Evolutionary conservation across 2,329 filamentous ascomycete genomes (phyloP).

Genomic region (Coniosporium tulheliwenetii): DNA sequence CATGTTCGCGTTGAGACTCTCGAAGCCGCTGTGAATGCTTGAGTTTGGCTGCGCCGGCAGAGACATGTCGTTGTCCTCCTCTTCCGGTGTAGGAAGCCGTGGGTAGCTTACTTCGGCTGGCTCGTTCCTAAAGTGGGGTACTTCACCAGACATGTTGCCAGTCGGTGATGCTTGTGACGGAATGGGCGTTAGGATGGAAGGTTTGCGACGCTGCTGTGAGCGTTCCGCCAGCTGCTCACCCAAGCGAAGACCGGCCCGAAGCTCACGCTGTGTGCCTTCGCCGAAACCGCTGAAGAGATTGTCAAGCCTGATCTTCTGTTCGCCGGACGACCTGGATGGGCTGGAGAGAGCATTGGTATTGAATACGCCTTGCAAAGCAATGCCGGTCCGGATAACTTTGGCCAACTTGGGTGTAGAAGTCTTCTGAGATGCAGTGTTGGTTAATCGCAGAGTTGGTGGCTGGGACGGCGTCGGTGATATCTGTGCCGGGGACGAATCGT

Average conservation of each 20-base stretch:
- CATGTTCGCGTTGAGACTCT: background rate
- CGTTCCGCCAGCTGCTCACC: constrained; percentile 20
- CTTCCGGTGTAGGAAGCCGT: constrained; percentile 5
- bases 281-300: constrained; percentile 22
- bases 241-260: constrained; percentile 20
- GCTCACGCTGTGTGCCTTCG: constrained; percentile 19
- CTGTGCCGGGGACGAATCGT: constrained; percentile 8
- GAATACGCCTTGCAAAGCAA: constrained; percentile 20
- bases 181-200: background rate
- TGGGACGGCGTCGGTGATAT: background rate
- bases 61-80: constrained; percentile 1
- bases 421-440: too few species aligned
- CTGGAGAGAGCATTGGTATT: constrained; percentile 8
- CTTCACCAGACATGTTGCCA: too few species aligned
- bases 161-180: too few species aligned
- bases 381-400: constrained; percentile 20
- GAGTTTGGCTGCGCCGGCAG: background rate
- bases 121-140: too few species aligned
- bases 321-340: too few species aligned
- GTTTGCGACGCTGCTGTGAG: constrained; percentile 5
- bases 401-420: constrained; percentile 13
- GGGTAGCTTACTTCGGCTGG: background rate
- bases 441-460: constrained; percentile 2
- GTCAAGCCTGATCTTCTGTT: constrained; percentile 9
- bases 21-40: background rate